Evolutionary conservation across 805 yeast species (phyloP), one percentile per base, ranked within the genome.

Genomic region (Barnettozyma sp.): DNA sequence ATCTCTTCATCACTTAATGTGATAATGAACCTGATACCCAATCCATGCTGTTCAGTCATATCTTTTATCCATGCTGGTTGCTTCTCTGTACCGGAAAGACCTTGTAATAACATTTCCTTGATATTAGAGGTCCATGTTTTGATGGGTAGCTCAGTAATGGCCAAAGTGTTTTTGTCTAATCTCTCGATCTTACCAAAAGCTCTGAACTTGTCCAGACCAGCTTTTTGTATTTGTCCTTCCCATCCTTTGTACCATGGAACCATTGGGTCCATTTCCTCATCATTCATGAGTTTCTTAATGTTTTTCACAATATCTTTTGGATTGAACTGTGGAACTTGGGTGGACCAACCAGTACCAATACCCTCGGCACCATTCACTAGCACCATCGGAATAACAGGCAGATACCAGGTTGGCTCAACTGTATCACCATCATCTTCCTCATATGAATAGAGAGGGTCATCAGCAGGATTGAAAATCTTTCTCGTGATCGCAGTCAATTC

Each of bases 341-440:
- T 87, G 45, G 95, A 84, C 97, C 97, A 92, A 46, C 98, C 98
- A 31, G 98, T 88, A 43, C 98, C 98, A 58, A 92, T 92, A 65
- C 98, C 98, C 60, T 92, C 98, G 7, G 90, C 71, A 39, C 98
- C 98, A 54, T 92, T 92, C 5, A 92, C 95, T 42, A 92, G 68
- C n/a, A 92, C 56, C 85, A 87, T 84, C 8, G 98, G 98, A 26
- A 92, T 49, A n/a, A 92, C 77, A 1, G 98, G 98, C 26, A 85
- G 66, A 58, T 86, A 92, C 87, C 94, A 86, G 49, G 84, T 87
- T 0, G 98, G 98, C 57, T 92, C 98, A 14, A 90, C 94, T 0
- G 90, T 78, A 44, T 76, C 79, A 50, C 86, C 97, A 62, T 92
- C 98, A 56, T 88, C 98, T 54, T 85, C 87, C 39, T 86, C 65